A percentile compares a stretch with the other conserved stretches of the same genome.
These are phyloP conservation scores for Pseudopediastrum boryanum DNA, from an alignment of 139 green algal species.

Conservation along the genomic window DNA sequence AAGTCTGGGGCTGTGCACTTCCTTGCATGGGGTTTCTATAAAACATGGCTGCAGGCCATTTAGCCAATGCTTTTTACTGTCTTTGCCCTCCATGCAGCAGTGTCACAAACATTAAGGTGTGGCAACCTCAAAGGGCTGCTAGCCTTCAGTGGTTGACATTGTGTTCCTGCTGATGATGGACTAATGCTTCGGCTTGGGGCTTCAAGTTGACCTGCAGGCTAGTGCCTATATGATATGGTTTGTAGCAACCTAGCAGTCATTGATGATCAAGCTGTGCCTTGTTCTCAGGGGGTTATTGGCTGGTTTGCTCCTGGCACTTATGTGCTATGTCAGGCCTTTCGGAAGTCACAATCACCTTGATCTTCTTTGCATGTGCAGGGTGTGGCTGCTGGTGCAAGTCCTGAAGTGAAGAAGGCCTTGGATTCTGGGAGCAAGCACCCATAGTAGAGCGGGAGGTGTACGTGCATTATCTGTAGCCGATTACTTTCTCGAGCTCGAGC, in stretches of 20 bases:
- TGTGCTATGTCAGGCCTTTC: not conserved
- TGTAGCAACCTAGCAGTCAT: not conserved
- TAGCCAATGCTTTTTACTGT: no score
- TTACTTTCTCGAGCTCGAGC: no score
- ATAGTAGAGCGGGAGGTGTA: no score
- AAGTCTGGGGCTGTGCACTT: not conserved
- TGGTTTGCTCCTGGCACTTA: not conserved
- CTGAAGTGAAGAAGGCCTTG: constrained; percentile 22
- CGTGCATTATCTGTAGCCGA: no score
- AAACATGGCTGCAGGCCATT: no score
- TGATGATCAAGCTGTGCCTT: not conserved
- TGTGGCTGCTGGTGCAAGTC: constrained; percentile 15
- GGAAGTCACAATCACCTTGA: not conserved
- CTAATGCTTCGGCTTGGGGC: not conserved
- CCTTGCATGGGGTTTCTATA: not conserved
- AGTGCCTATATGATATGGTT: not conserved
- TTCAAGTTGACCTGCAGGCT: not conserved
- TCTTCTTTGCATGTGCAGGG: constrained; percentile 6
- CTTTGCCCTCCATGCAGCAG: no score
- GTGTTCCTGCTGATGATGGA: not conserved
- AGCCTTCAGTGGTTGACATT: not conserved
- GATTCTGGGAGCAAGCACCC: no score
- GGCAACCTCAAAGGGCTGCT: not conserved
- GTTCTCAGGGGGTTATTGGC: not conserved
- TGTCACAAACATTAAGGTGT: not conserved